These are phyloP conservation scores for Vigna mungo DNA, from an alignment of 306 rosid genomes.

Conservation along the genomic window DNA sequence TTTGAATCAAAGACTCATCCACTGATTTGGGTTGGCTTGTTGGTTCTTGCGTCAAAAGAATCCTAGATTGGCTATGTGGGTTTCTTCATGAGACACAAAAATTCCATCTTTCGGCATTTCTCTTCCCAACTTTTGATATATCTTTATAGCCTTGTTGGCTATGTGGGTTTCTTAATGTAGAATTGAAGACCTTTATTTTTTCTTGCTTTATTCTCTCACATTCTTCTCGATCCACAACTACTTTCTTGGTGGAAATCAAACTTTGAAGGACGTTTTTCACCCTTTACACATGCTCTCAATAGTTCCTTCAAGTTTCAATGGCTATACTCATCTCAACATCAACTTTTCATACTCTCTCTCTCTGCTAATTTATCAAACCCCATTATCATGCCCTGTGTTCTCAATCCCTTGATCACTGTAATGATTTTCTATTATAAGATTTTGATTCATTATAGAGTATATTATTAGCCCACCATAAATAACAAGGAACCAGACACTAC, in stretches of 20 bases:
- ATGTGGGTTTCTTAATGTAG: slow-evolving; percentile 53
- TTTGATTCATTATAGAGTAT: slow-evolving; percentile 49
- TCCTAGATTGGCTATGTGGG: slow-evolving; percentile 42
- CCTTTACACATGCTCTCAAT: slow-evolving; percentile 66
- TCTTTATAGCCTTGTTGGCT: slow-evolving; percentile 17
- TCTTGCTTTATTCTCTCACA: slow-evolving; percentile 70
- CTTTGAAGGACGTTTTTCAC: slow-evolving; percentile 47
- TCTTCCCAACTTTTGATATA: slow-evolving; percentile 41
- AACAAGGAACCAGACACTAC: slow-evolving; percentile 39
- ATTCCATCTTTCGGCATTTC: slow-evolving; percentile 51
- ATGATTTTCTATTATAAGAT: slow-evolving; percentile 59
- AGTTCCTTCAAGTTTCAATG: slow-evolving; percentile 68
- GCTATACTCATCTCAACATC: slow-evolving; percentile 75
- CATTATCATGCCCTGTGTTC: slow-evolving; percentile 60
- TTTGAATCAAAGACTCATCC: slow-evolving; percentile 67
- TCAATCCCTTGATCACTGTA: slow-evolving; percentile 51
- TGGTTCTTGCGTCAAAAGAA: slow-evolving; percentile 55
- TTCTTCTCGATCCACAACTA: slow-evolving; percentile 57
- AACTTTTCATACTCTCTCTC: slow-evolving; percentile 55
- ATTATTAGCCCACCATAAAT: slow-evolving; percentile 43
- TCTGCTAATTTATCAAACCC: no score
- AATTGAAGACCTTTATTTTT: slow-evolving; percentile 51
- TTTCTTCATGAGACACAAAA: slow-evolving; percentile 51
- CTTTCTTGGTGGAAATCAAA: slow-evolving; percentile 83
- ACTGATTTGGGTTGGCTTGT: slow-evolving; percentile 49